These are phyloP conservation scores for Geotrichum candidum DNA, from an alignment of 1,139 yeast genomes.

Conservation along the genomic window DNA sequence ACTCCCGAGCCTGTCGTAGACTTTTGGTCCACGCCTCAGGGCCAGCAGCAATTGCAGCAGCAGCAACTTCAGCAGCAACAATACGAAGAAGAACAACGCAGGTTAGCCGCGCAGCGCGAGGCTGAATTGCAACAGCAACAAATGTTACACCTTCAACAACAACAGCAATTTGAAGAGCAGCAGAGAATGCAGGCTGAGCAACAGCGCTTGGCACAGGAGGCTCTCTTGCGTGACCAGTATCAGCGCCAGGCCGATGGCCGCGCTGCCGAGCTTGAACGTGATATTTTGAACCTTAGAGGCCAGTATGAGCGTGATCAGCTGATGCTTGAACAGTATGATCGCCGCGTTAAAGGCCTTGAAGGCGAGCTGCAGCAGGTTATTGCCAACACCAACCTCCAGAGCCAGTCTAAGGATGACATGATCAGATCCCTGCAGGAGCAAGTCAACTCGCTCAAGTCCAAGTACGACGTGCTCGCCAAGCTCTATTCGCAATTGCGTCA, in stretches of 20 bases:
- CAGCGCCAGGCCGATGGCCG: slow-evolving; percentile 75
- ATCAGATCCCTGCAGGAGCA: slow-evolving; percentile 68
- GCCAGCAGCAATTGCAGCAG: slow-evolving; percentile 34
- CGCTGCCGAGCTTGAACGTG: slow-evolving; percentile 77
- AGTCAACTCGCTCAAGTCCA: slow-evolving; percentile 70
- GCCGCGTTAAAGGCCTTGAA: slow-evolving; percentile 78
- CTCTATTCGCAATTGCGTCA: slow-evolving; percentile 86
- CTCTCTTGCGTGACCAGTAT: slow-evolving; percentile 58
- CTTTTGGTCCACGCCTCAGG: slow-evolving; percentile 43
- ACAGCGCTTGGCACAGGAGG: slow-evolving; percentile 74
- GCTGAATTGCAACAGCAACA: slow-evolving; percentile 45
- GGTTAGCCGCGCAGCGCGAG: slow-evolving; percentile 46
- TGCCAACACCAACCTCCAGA: slow-evolving; percentile 64
- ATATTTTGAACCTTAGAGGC: slow-evolving; percentile 64
- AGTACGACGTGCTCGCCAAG: slow-evolving; percentile 86
- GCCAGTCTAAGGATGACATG: slow-evolving; percentile 73
- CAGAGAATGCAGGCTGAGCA: slow-evolving; percentile 63
- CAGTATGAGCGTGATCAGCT: slow-evolving; percentile 86
- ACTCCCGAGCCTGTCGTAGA: slow-evolving; percentile 37
- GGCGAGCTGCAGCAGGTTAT: slow-evolving; percentile 59
- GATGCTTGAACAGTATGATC: slow-evolving; percentile 80
- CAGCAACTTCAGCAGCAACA: slow-evolving; percentile 40
- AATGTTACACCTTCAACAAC: slow-evolving; percentile 50
- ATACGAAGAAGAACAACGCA: slow-evolving; percentile 47
- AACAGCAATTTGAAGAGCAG: slow-evolving; percentile 62